Base-by-base conservation (phyloP, 1,284 basidiomycete species). In the Quambalaria eucalypti region DNA sequence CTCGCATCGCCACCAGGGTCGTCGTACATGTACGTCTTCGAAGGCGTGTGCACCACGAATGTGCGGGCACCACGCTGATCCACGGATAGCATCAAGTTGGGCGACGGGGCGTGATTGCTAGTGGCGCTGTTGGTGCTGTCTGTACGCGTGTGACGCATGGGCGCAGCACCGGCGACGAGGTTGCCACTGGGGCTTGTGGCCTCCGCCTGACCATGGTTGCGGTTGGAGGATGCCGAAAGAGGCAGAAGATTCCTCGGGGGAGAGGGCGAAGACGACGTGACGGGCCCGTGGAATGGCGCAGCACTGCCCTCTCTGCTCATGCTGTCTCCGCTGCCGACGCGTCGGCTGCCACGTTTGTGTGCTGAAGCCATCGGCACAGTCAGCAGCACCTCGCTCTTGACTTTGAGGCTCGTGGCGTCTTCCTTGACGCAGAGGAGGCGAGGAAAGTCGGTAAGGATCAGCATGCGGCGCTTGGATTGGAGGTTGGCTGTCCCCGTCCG, bases 361-460 rank as follows among this genome's bases (percentile, higher is more conserved):
- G 28, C 56, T 67, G 31, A 59, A 76, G 58, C 50, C 56, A 29
- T 64, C 69, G 67, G 64, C 9, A 69, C 63, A 12, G 67, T 66
- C 36, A 80, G 66, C 14, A 79, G 71, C 30, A 78, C 78, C 58
- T 80, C 79, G 49, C 69, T 75, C 63, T 80, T 79, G 58, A 80
- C 69, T 42, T 76, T 76, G 52, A 79, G 66, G 33, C 62, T 65
- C 6, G 62, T 62, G 4, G 62, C 65, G 2, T 62, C 61, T 49
- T 81, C 80, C 61, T 80, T 80, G 65, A 80, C 77, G 52, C 78
- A 78, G 8, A 81, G 68, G n/a, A 82, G 68, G 5, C 81, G 72
- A 3, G 80, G 80, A 50, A 79, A 78, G 61, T 79, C 79, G 16
- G 81, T 82, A 2, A 82, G 65, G 28, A 81, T 73, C 39, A 82